phyloP scores from a whole-genome alignment of 108 stramenopile species.

The Skeletonema grethae region DNA sequence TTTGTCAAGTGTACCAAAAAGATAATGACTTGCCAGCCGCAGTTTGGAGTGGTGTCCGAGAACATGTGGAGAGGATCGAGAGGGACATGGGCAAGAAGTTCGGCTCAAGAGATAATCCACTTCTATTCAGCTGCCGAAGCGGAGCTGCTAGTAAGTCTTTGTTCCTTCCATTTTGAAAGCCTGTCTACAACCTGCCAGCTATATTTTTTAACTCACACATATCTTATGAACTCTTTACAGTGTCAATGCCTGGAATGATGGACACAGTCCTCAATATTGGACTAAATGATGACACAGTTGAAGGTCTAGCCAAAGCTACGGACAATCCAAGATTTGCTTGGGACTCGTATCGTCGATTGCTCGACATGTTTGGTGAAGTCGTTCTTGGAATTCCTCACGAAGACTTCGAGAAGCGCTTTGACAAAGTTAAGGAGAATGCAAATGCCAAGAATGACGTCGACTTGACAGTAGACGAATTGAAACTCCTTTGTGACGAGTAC shows the following conservation, averaged over 20 bases:
- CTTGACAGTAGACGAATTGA: conserved; percentile 61
- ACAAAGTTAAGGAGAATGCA: conserved; percentile 49
- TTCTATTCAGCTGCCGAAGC: conserved; percentile 65
- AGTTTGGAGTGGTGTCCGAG: conserved; percentile 43
- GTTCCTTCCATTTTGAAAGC: neutral
- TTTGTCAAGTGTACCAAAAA: conserved; percentile 41
- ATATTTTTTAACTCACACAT: neutral
- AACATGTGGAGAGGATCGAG: conserved; percentile 58
- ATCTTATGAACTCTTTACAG: conserved; percentile 5
- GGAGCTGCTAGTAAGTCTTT: conserved; percentile 60
- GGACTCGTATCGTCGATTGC: conserved; percentile 82
- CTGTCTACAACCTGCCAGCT: neutral
- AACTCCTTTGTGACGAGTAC: conserved; percentile 59
- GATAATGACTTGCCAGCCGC: conserved; percentile 41
- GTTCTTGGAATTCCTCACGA: conserved; percentile 79
- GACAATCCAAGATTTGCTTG: conserved; percentile 79
- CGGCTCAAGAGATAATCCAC: conserved; percentile 64
- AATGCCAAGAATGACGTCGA: conserved; percentile 63
- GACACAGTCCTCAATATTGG: conserved; percentile 86
- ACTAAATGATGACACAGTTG: conserved; percentile 77
- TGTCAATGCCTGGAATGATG: conserved; percentile 81
- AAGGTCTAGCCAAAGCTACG: conserved; percentile 71
- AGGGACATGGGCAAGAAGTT: conserved; percentile 62
- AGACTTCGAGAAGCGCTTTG: conserved; percentile 73
- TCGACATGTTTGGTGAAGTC: conserved; percentile 89